Percentiles rank a stretch among this genome's conserved stretches.
Evolutionary conservation across 2,329 filamentous ascomycete genomes (phyloP).

Genomic region (Apiospora sp.): DNA sequence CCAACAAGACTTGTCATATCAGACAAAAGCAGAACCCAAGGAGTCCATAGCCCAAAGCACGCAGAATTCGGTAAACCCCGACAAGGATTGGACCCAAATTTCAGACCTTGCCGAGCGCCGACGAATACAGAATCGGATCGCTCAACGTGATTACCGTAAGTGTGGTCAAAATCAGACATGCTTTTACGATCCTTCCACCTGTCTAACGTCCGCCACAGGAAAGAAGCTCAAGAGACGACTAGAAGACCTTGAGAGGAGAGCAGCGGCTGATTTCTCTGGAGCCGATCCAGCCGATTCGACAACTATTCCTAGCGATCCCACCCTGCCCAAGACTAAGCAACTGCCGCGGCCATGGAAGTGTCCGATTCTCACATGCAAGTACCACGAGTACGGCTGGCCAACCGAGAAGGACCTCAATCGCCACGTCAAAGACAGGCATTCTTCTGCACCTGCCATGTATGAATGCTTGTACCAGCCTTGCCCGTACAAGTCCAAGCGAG

Average conservation of each 20-base stretch:
- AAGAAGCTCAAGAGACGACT: conserved; percentile 93
- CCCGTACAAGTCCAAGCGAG: conserved; percentile 92
- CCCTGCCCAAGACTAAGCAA: too few species aligned
- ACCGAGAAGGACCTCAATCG: conserved; percentile 98
- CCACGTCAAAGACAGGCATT: conserved; percentile 97
- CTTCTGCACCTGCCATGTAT: conserved; percentile 79
- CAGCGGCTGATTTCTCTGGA: too few species aligned
- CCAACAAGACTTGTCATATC: too few species aligned
- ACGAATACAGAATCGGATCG: conserved; percentile 96
- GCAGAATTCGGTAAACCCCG: too few species aligned
- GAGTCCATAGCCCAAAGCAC: too few species aligned
- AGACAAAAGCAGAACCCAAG: too few species aligned
- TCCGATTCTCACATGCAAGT: conserved; percentile 82
- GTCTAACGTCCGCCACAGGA: conserved; percentile 57
- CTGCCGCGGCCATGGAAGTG: conserved; percentile 92
- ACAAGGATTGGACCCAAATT: conserved; percentile 96
- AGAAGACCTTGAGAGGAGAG: conserved; percentile 81
- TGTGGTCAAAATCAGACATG: conserved; percentile 29
- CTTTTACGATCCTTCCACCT: not conserved
- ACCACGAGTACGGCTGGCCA: conserved; percentile 88
- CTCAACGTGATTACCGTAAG: conserved; percentile 93
- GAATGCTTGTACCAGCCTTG: conserved; percentile 85
- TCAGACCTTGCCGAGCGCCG: conserved; percentile 93
- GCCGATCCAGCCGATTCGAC: too few species aligned
- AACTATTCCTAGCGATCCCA: too few species aligned